Percentiles rank a stretch among this genome's conserved stretches.
These are phyloP conservation scores for Discostella stelligeroides DNA, from an alignment of 108 stramenopile species.

Conservation along the genomic window DNA sequence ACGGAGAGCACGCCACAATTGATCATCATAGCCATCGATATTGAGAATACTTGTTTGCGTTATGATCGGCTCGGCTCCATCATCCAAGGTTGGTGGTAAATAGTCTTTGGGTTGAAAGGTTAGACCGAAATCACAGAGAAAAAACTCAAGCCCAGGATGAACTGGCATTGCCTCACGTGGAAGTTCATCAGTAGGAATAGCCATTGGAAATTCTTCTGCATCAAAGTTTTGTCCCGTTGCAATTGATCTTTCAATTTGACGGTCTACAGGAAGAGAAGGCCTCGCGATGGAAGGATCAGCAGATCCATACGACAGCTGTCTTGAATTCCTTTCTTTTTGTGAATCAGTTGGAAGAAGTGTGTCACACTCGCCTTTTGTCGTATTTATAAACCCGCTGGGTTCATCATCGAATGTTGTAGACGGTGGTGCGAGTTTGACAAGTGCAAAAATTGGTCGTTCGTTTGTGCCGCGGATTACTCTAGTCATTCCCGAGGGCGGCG, in stretches of 20 bases:
- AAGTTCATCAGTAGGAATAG: slow-evolving; percentile 16
- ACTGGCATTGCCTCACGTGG: slow-evolving; percentile 2
- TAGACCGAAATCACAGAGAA: background rate
- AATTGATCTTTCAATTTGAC: background rate
- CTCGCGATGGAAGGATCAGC: background rate
- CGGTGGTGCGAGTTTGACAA: background rate
- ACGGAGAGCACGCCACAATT: slow-evolving; percentile 60
- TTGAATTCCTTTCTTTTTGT: background rate
- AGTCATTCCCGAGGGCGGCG: slow-evolving; percentile 68
- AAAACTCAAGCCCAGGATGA: slow-evolving; percentile 17
- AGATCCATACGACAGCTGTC: background rate
- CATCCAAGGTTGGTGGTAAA: slow-evolving; percentile 29
- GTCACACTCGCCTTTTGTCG: background rate
- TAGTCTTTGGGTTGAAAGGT: background rate
- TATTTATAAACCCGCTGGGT: background rate
- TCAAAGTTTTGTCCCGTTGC: slow-evolving; percentile 8
- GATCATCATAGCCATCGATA: slow-evolving; percentile 74
- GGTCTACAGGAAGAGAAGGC: background rate
- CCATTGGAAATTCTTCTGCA: slow-evolving; percentile 6
- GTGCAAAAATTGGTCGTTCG: slow-evolving; percentile 22
- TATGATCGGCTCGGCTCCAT: slow-evolving; percentile 65
- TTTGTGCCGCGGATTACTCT: slow-evolving; percentile 47
- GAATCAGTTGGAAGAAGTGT: background rate
- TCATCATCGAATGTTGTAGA: background rate
- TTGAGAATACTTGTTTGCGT: slow-evolving; percentile 65